Base-by-base conservation (phyloP, 1,139 yeast genomes). In the Lizanozyma gosingica region DNA sequence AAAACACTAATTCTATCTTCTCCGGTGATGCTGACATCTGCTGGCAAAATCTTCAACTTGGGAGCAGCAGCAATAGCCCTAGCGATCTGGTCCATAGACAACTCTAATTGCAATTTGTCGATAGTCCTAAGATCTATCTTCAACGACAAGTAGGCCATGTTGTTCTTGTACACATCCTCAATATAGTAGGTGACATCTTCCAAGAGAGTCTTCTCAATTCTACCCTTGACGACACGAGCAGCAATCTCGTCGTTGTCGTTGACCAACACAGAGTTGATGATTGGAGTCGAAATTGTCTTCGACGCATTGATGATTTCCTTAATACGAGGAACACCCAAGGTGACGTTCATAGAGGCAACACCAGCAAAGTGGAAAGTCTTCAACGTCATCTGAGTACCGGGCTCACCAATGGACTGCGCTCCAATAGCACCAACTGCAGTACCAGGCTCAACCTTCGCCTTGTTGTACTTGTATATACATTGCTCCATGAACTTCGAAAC, bases 331-430 rank as follows among this genome's bases (percentile, higher is more conserved):
- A 92, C 98, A 77, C 98, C 98, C 52, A 92, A 76, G 0, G 98
- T 92, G 50, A 92, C 95, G 68, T 92, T 92, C 98, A 92, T 92
- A 38, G 96, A 85, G 29, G 98, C 98, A 44, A 92, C 98, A 72
- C 98, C 98, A 54, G 98, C 98, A 73, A 92, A 92, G 71, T 92
- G 98, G 86, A 92, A 92, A 56, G 98, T 92, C 65, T 92, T 92
- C 64, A 92, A 74, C 8, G 98, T 92, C 98, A 92, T 92, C 64
- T 92, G 98, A 1, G 98, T 92, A 63, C 98, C 98, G 9, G 98
- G 98, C 57, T 92, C 98, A 66, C 98, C 98, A 67, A 92, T 92
- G 33, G 96, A 86, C 57, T 92, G 98, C 0, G 98, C 98, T 48
- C 98, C 98, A 65, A 92, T 90, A 14, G 98, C 98, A 49, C 98